Percentiles rank a stretch among this genome's conserved stretches.
phyloP scores from a whole-genome alignment of 1,284 basidiomycete genomes.

The Bjerkandera adusta region DNA sequence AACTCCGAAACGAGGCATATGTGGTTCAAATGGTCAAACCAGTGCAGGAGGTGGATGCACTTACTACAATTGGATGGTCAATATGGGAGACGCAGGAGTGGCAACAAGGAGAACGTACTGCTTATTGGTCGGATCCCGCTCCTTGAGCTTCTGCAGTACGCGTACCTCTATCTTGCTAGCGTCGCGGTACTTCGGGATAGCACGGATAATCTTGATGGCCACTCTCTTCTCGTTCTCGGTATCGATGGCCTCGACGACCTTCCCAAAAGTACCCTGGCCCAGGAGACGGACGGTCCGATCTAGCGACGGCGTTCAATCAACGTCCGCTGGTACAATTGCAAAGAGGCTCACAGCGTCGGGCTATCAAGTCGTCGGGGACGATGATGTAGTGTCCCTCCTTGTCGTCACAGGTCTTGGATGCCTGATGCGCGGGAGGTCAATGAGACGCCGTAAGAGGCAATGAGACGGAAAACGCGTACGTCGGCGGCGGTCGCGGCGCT shows the following conservation, averaged over 20 bases:
- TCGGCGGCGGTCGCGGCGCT: slow-evolving; percentile 61
- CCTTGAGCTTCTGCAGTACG: slow-evolving; percentile 89
- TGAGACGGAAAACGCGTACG: slow-evolving; percentile 31
- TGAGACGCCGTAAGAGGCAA: slow-evolving; percentile 19
- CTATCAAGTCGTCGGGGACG: slow-evolving; percentile 85
- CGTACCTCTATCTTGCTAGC: slow-evolving; percentile 98
- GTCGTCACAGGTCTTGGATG: slow-evolving; percentile 78
- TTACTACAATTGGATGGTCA: slow-evolving; percentile 56
- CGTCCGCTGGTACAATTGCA: slow-evolving; percentile 9
- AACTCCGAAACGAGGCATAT: slow-evolving; percentile 98
- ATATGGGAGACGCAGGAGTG: too few relatives aligned
- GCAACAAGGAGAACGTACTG: slow-evolving; percentile 62
- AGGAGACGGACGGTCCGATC: slow-evolving; percentile 89
- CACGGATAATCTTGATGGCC: slow-evolving; percentile 98
- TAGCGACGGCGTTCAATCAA: slow-evolving; percentile 33
- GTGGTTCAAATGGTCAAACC: slow-evolving; percentile 97
- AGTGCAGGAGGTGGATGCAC: slow-evolving; percentile 95
- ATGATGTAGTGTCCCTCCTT: slow-evolving; percentile 96
- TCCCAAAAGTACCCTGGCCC: slow-evolving; percentile 98
- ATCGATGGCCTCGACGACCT: slow-evolving; percentile 95
- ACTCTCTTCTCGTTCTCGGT: slow-evolving; percentile 77
- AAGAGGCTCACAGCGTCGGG: slow-evolving; percentile 68
- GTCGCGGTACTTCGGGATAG: slow-evolving; percentile 96
- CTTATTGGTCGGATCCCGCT: slow-evolving; percentile 86
- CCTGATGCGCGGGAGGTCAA: slow-evolving; percentile 38